Conservation (phyloP, 164 flowering plant species). For the Platanus orientalis region DNA sequence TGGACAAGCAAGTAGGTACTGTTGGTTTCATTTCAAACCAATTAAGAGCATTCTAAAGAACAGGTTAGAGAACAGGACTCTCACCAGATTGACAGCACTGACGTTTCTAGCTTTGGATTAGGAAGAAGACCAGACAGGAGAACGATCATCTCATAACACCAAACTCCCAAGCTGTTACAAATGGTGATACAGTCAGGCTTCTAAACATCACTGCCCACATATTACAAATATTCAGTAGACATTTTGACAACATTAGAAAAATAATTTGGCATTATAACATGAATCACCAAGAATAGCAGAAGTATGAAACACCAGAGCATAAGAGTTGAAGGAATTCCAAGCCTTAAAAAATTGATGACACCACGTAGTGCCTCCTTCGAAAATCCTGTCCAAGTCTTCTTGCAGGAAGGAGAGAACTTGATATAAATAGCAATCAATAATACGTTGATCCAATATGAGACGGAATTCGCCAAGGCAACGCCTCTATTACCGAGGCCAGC, state of each 20-base stretch:
- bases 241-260: neutral
- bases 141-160: conserved; percentile 81
- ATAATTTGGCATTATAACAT: neutral
- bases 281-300: neutral
- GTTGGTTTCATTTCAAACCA: neutral
- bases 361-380: conserved; percentile 25
- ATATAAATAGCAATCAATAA: conserved; percentile 19
- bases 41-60: neutral
- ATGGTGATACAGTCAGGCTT: neutral
- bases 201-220: neutral
- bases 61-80: neutral
- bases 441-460: conserved; percentile 30
- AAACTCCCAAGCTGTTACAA: conserved; percentile 62
- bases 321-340: conserved; percentile 27
- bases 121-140: conserved; percentile 72
- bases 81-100: conserved; percentile 71
- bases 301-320: conserved; percentile 30
- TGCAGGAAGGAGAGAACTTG: conserved; percentile 20
- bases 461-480: conserved; percentile 32
- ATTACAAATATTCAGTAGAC: neutral
- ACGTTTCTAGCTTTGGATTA: conserved; percentile 65
- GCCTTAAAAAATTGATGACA: conserved; percentile 19
- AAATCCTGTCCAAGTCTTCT: conserved; percentile 29
- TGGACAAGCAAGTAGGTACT: too few relatives aligned
- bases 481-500: conserved; percentile 28